phyloP scores from a whole-genome alignment of 2,329 filamentous ascomycete genomes.

The Penicillium sp. region DNA sequence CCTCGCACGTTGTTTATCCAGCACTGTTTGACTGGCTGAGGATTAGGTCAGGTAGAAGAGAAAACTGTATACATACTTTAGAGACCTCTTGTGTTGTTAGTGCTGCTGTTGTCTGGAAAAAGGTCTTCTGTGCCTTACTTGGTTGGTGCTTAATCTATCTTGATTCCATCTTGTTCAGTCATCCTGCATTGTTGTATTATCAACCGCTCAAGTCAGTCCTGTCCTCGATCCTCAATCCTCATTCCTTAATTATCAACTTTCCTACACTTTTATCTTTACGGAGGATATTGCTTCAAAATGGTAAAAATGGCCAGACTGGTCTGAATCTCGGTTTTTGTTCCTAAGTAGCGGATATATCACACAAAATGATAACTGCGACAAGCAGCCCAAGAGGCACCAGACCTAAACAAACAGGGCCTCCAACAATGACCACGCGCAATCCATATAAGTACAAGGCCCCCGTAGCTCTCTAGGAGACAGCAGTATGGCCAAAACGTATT shows the following conservation, averaged over 20 bases:
- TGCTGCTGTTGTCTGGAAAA: constrained; percentile 32
- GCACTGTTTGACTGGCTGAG: constrained; percentile 19
- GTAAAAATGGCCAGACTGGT: constrained; percentile 16
- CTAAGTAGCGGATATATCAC: constrained; percentile 12
- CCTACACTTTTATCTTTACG: background rate
- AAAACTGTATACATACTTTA: constrained; percentile 44
- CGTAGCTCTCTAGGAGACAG: constrained; percentile 16
- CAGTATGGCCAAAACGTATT: constrained; percentile 21
- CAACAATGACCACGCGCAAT: constrained; percentile 20
- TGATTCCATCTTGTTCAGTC: constrained; percentile 19
- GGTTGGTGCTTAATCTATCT: constrained; percentile 28
- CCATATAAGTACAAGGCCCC: constrained; percentile 31
- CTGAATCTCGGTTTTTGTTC: background rate
- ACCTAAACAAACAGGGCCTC: background rate
- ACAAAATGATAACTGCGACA: constrained; percentile 1
- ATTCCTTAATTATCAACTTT: background rate
- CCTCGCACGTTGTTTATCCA: constrained; percentile 18
- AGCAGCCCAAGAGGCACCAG: background rate
- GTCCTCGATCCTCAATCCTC: background rate
- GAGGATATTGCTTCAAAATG: background rate
- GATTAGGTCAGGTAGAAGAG: constrained; percentile 31
- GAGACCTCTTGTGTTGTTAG: constrained; percentile 33
- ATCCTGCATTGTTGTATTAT: constrained; percentile 17
- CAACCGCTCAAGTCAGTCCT: constrained; percentile 4
- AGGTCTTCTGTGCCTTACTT: constrained; percentile 22